Evolutionary conservation across 371 early-diverging fungal genomes (phyloP).

Genomic region (Mucor piriformis): DNA sequence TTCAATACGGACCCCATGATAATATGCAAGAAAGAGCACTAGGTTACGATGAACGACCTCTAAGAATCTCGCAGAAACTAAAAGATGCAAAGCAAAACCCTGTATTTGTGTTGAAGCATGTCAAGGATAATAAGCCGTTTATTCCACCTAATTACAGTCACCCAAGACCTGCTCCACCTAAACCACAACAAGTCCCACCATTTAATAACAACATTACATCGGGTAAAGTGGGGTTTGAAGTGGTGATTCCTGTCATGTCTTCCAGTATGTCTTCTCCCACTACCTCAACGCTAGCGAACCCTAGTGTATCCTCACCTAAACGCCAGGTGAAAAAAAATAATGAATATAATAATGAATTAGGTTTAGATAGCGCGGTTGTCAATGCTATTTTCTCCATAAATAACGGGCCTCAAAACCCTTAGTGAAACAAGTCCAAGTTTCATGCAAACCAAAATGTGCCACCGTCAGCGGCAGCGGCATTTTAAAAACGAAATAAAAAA

Average conservation of each 20-base stretch:
- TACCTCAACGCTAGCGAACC: background rate
- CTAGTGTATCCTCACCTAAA: constrained; percentile 1
- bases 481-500: constrained; percentile 2
- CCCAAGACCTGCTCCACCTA: constrained; percentile 20
- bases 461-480: too few species aligned
- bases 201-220: constrained; percentile 28
- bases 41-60: constrained; percentile 82
- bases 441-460: constrained; percentile 1
- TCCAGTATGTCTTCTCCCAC: constrained; percentile 45
- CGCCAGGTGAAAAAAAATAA: background rate
- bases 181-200: constrained; percentile 13
- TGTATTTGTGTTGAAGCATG: constrained; percentile 78
- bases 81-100: constrained; percentile 78
- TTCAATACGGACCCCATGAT: constrained; percentile 63
- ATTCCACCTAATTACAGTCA: constrained; percentile 31
- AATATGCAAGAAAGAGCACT: constrained; percentile 71
- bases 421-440: constrained; percentile 9
- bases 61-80: constrained; percentile 77
- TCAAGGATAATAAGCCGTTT: constrained; percentile 65
- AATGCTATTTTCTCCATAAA: constrained; percentile 52
- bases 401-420: constrained; percentile 18
- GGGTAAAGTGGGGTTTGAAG: constrained; percentile 46
- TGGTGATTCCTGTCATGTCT: constrained; percentile 49
- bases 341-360: constrained; percentile 43
- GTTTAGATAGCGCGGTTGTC: constrained; percentile 50